These are phyloP conservation scores for Fusarium haematococcum DNA, from an alignment of 2,329 filamentous ascomycete genomes.

Conservation along the genomic window DNA sequence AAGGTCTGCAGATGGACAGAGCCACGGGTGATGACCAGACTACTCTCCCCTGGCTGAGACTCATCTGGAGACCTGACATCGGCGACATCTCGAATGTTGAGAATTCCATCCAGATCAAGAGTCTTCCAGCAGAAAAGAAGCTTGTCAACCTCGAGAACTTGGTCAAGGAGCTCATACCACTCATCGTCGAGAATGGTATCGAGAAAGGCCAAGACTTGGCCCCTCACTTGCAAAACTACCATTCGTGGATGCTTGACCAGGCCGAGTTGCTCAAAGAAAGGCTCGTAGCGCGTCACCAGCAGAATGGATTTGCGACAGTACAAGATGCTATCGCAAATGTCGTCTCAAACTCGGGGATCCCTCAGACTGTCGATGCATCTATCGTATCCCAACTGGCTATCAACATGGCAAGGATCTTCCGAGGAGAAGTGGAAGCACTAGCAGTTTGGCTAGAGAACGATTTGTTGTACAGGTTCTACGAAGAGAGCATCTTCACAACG, in stretches of 20 bases:
- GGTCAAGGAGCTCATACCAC: conserved; percentile 37
- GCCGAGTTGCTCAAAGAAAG: conserved; percentile 25
- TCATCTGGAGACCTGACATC: conserved; percentile 38
- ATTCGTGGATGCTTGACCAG: conserved; percentile 34
- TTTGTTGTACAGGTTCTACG: conserved; percentile 37
- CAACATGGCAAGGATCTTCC: conserved; percentile 38
- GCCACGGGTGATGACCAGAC: conserved; percentile 33
- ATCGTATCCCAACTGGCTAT: conserved; percentile 38
- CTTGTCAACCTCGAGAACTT: conserved; percentile 37
- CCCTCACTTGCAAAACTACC: conserved; percentile 29
- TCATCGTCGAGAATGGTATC: conserved; percentile 33
- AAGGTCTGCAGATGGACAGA: conserved; percentile 40
- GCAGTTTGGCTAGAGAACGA: conserved; percentile 40
- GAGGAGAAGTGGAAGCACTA: conserved; percentile 35
- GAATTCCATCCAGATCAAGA: conserved; percentile 32
- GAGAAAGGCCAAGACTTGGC: conserved; percentile 28
- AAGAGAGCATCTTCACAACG: conserved; percentile 41
- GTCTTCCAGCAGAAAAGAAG: conserved; percentile 39
- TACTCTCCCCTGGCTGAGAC: conserved; percentile 38
- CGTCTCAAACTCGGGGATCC: conserved; percentile 30
- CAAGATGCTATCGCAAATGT: conserved; percentile 22
- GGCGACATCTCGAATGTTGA: conserved; percentile 33
- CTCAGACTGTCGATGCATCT: conserved; percentile 38
- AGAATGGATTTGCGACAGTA: conserved; percentile 15
- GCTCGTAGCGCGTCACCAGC: conserved; percentile 13